Evolutionary conservation across 352 stramenopile genomes (phyloP), one percentile per base, ranked within the genome.

Genomic region (Globisporangium cederbergense): DNA sequence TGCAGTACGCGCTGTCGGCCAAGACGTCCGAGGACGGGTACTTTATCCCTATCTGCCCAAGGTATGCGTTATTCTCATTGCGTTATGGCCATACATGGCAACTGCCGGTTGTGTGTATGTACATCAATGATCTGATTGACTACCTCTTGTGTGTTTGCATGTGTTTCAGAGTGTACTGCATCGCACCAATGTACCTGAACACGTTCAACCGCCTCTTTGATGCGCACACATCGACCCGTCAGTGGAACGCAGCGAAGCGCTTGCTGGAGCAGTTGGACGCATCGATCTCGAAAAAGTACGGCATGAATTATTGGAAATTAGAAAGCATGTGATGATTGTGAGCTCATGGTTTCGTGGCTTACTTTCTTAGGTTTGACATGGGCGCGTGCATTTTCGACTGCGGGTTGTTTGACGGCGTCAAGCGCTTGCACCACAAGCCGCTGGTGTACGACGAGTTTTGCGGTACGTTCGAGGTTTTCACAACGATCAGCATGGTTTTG

Each of bases 361-460:
- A 4, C 53, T 8, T 55, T 58, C 22, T 20, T 49, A 91, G 86
- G 42, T 96, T 94, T 65, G 83, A 89, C 34, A 80, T 78, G 53
- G 83, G 85, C 7, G 87, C 87, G 18, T 96, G 87, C 52, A 74
- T 96, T 2, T 92, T 96, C 68, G 87, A 96, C 66, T 96, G 87
- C 49, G 87, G 87, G 2, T 70, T 96, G 18, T 91, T 96, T 62
- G 86, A 96, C 40, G 87, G 85, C 8, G 75, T 96, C 54, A 93
- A 94, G 67, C 75, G 82, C 3, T 71, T 88, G 62, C 86, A 94
- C 53, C 82, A 91, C 70, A 94, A 94, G 56, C 67, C 85, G 16
- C 71, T 96, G 6, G 82, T 90, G 2, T 90, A 88, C 65, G 87
- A 96, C 40, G 87, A 91, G 30, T 96, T 96, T 74, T 93, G 83